A percentile compares a stretch with the other conserved stretches of the same genome.
These are phyloP conservation scores for Diddensiella caesifluorescens DNA, from an alignment of 805 yeast species.

Conservation along the genomic window DNA sequence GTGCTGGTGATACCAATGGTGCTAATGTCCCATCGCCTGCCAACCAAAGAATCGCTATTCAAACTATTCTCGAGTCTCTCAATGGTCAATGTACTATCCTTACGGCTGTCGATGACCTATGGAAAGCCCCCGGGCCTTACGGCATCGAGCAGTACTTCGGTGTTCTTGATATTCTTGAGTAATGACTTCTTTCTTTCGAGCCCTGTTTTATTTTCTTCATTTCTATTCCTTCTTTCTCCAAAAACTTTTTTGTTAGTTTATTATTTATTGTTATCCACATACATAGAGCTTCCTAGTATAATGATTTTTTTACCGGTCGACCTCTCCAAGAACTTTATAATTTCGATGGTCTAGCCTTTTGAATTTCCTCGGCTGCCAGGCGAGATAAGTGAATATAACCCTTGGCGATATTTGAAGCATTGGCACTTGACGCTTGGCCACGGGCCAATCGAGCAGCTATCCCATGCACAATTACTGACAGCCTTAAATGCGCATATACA, in stretches of 20 bases:
- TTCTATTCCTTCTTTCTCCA: background rate
- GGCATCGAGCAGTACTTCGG: slow-evolving; percentile 89
- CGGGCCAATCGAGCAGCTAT: slow-evolving; percentile 49
- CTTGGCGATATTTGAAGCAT: slow-evolving; percentile 40
- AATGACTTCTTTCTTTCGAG: slow-evolving; percentile 3
- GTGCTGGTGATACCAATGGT: slow-evolving; percentile 67
- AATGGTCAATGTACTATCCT: slow-evolving; percentile 55
- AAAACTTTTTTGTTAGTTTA: background rate
- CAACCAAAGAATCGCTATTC: slow-evolving; percentile 69
- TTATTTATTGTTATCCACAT: background rate
- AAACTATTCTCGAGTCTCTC: slow-evolving; percentile 51
- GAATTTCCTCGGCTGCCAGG: slow-evolving; percentile 26
- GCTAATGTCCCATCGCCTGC: slow-evolving; percentile 60
- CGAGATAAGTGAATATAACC: slow-evolving; percentile 31
- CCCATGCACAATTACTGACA: slow-evolving; percentile 57
- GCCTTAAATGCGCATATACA: slow-evolving; percentile 51
- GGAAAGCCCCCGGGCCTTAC: slow-evolving; percentile 83
- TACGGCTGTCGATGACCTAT: slow-evolving; percentile 75
- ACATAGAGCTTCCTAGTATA: background rate
- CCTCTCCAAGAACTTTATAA: background rate
- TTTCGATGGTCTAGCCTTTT: background rate
- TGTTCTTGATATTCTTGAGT: slow-evolving; percentile 28
- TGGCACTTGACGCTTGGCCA: slow-evolving; percentile 51
- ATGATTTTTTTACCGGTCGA: background rate
- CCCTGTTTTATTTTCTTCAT: background rate